Evolutionary conservation across 2,329 filamentous ascomycete species (phyloP).

Genomic region (Sphaerulina populicola): DNA sequence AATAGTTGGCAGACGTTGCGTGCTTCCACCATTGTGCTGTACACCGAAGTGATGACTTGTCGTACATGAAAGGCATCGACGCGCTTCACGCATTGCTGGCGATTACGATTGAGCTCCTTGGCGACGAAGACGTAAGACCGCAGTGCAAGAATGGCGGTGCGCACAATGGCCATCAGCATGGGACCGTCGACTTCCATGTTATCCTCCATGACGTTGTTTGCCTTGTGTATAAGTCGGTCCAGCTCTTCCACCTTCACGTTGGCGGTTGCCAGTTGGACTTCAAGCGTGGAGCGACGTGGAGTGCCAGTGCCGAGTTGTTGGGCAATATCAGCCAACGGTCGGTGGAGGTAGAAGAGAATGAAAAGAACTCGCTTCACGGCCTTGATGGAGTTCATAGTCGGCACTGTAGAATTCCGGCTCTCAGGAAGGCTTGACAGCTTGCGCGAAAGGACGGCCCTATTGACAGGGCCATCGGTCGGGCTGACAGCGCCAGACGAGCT

Average conservation of each 20-base stretch:
- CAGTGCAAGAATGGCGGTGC: constrained; percentile 44
- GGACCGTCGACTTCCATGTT: constrained; percentile 38
- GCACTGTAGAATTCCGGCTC: constrained; percentile 23
- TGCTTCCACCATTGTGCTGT: constrained; percentile 51
- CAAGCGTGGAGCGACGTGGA: constrained; percentile 42
- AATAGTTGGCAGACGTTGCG: constrained; percentile 51
- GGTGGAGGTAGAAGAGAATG: constrained; percentile 26
- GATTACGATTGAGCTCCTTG: constrained; percentile 42
- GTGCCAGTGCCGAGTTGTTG: constrained; percentile 42
- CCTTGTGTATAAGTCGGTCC: constrained; percentile 39
- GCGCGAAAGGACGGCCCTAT: constrained; percentile 18
- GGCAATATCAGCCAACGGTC: constrained; percentile 23
- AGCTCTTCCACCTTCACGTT: constrained; percentile 50
- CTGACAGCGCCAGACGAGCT: constrained; percentile 30
- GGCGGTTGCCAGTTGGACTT: constrained; percentile 50
- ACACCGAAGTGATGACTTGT: constrained; percentile 51
- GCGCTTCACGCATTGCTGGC: constrained; percentile 46
- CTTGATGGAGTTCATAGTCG: constrained; percentile 20
- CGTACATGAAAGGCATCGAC: constrained; percentile 51
- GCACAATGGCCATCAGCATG: constrained; percentile 34
- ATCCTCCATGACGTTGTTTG: constrained; percentile 44
- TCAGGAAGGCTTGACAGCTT: constrained; percentile 25
- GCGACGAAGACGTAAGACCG: constrained; percentile 44
- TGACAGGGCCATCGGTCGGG: constrained; percentile 25
- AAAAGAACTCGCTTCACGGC: constrained; percentile 26